Evolutionary conservation across 2,329 filamentous ascomycete genomes (phyloP), one percentile per base, ranked within the genome.

Genomic region (Colletotrichum tamarilloi): DNA sequence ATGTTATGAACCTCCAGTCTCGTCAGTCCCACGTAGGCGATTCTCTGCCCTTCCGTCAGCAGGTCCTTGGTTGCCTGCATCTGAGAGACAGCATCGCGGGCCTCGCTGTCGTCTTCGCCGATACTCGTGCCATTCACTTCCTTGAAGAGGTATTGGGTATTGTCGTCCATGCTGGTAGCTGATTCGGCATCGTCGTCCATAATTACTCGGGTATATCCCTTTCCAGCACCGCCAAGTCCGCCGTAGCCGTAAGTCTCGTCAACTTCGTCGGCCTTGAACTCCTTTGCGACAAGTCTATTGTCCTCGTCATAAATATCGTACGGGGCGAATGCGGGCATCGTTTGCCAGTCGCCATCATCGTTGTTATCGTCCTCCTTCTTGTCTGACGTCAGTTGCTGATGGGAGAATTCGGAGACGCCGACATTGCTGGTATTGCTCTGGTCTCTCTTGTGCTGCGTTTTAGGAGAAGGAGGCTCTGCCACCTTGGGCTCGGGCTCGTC

Each of bases 221-320:
- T 98, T 52, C 95, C 95, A 9, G 96, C 96, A 32, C 95, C 95
- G 28, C 96, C 95, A 0, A 98, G 88, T 16, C 92, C 92, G 26
- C 87, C 90, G 78, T 97, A 97, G 55, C 89, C 92, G 74, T 92
- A 90, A 57, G 83, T 86, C 58, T 92, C 89, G 46, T 87, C 92
- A n/a, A 92, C 92, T 60, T 95, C 92, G 16, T 92, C 90, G 35
- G 93, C 91, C 52, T 89, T 86, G 72, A 93, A 92, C 77, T 97
- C 96, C 75, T 90, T 92, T 14, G 97, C 97, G 76, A 99, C 88
- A 32, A 99, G 87, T 76, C 90, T 94, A 77, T 97, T 94, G 81
- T 97, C 92, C 78, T 99, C 97, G 80, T 99, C 95, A 82, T 98
- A 99, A 76, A 98, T 93, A 82, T 98, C 96, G 81, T 97, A 97